These are phyloP conservation scores for Linnemannia schmuckeri DNA, from an alignment of 192 early-diverging fungal species.

Conservation along the genomic window DNA sequence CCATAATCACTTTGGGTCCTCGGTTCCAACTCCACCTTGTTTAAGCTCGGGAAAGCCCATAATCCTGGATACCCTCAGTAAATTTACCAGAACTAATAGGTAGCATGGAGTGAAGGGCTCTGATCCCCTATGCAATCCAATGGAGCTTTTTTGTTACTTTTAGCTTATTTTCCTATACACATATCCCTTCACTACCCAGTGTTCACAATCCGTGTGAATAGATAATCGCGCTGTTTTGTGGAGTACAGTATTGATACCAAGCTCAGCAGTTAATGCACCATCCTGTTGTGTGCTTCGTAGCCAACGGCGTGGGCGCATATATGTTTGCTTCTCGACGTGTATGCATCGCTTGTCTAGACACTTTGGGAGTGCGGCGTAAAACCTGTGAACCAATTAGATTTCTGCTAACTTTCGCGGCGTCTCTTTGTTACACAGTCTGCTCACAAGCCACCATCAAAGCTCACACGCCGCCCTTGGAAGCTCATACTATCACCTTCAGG, in stretches of 20 bases:
- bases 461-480: not conserved
- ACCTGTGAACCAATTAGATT: slow-evolving; percentile 1
- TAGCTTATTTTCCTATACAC: not conserved
- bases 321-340: not conserved
- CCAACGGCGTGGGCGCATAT: not conserved
- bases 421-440: slow-evolving; percentile 12
- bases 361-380: not conserved
- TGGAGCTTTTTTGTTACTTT: not conserved
- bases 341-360: not conserved
- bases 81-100: too few relatives aligned
- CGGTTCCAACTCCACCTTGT: too few relatives aligned
- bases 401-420: slow-evolving; percentile 4
- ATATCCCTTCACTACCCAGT: not conserved
- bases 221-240: not conserved
- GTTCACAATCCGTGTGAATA: not conserved
- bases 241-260: not conserved
- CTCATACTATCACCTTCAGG: not conserved
- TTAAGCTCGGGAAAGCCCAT: too few relatives aligned
- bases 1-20: too few relatives aligned
- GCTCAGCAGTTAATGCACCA: not conserved
- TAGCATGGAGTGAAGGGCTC: not conserved
- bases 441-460: not conserved
- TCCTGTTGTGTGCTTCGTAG: slow-evolving; percentile 1
- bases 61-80: too few relatives aligned
- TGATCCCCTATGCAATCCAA: not conserved